Base-by-base conservation (phyloP, 2,329 filamentous ascomycete species). In the Epichloe bromicola region DNA sequence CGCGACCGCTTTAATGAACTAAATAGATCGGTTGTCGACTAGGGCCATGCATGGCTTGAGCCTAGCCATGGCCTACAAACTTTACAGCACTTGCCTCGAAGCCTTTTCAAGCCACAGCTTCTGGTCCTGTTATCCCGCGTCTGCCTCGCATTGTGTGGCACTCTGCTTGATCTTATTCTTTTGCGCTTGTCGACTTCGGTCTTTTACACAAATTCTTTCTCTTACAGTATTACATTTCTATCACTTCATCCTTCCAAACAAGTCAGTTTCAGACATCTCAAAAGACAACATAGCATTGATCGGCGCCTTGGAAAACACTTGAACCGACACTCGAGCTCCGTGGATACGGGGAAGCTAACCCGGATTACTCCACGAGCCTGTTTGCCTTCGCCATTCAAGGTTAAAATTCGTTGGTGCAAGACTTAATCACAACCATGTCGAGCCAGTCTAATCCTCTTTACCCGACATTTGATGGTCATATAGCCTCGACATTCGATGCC, bases 401-500 rank as follows among this genome's bases (percentile, higher is more conserved):
- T 43, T 49, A 37, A 43, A 23, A 37, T 43, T 38, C 4, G 40
- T 10, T 37, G 48, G 40, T 49, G 40, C 40, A 36, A 52, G 47
- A 45, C 41, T 38, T 46, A 34, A 39, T 20, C 23, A 30, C 17
- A 7, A 23, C 23, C 17, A 50, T 50, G 48, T 50, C 48, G n/a
- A 7, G 33, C 43, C 48, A 45, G 14, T 45, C 58, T 46, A 56
- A 56, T 42, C 63, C 66, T 17, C 68, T 86, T 59, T 70, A 74
- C 56, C 81, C 83, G 33, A 87, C 83, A 23, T 87, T 78, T 65
- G 68, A 69, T n/a, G 85, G 85, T 10, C 80, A 81, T 61, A 75
- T 88, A 46, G 70, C 72, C n/a, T 80, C 76, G 10, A 87, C 85
- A 0, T 74, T 80, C 46, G 88, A 95, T 68, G 88, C 87, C 30